Evolutionary conservation across 306 rosid genomes (phyloP), one percentile per base, ranked within the genome.

Genomic region (Dryas octopetala): DNA sequence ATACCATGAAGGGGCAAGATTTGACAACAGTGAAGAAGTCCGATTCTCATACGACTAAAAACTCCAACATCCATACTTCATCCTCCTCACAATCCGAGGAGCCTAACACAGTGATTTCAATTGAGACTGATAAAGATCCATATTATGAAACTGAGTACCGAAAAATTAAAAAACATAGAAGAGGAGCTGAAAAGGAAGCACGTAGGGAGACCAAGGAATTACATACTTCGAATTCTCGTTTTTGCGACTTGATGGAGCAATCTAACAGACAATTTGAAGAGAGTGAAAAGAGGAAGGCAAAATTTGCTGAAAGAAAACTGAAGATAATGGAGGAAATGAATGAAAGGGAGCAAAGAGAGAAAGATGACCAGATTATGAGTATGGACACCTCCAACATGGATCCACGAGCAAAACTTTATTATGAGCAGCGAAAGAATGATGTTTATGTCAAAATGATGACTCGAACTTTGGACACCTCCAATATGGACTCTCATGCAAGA

Each of bases 261-360:
- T 43, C 44, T n/a, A 66, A 7, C 7, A 66, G 44, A 46, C 53
- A 66, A 6, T 40, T 62, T 46, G 67, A 46, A 7, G 47, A 40
- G 45, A 5, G 28, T 8, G 53, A 66, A 7, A 12, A 66, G 9
- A 66, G 10, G 44, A 46, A 66, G 70, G 52, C 50, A 5, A 17
- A 19, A 45, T 4, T 43, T n/a, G 70, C 53, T 38, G 70, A 66
- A 43, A 46, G 70, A 45, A 66, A 62, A 46, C 26, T 66, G 9
- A 66, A 17, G 53, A 44, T 66, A 4, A 17, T 66, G 70, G 53
- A 43, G 53, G 40, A 44, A 17, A 23, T 3, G n/a, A 66, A 66
- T 66, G 70, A 45, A 45, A 17, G 70, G 38, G 5, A 66, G 70
- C 70, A 66, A 66, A 66, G 70, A 45, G 70, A 45, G 53, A 46